These are phyloP conservation scores for Neurospora sp. DNA, from an alignment of 495 filamentous ascomycete species.

Conservation along the genomic window DNA sequence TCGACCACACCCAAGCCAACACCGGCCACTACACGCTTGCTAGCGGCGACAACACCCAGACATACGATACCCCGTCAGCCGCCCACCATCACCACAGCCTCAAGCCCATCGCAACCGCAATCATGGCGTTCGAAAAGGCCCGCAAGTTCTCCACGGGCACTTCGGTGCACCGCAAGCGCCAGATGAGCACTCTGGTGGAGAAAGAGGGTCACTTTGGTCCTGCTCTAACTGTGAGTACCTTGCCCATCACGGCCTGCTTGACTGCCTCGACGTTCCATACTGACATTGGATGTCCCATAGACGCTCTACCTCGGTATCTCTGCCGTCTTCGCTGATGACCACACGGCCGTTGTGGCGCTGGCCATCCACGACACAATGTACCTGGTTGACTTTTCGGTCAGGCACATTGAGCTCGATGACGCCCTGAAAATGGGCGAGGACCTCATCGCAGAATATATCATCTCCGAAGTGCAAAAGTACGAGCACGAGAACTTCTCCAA, in stretches of 20 bases:
- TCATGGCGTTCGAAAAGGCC: constrained; percentile 29
- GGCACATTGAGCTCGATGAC: constrained; percentile 34
- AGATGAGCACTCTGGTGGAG: constrained; percentile 32
- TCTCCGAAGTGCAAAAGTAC: constrained; percentile 44
- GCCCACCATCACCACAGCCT: constrained; percentile 9
- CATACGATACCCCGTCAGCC: not conserved
- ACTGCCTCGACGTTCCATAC: not conserved
- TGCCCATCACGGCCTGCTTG: not conserved
- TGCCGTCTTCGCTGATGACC: constrained; percentile 36
- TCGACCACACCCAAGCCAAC: not conserved
- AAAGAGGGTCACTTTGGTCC: constrained; percentile 36
- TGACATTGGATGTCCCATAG: constrained; percentile 28
- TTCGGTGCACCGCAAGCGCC: constrained; percentile 34
- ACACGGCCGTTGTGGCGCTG: constrained; percentile 48
- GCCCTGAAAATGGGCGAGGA: constrained; percentile 27
- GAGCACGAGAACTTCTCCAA: constrained; percentile 55
- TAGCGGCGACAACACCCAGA: not conserved
- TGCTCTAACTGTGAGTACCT: constrained; percentile 30
- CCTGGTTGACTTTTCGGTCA: constrained; percentile 62
- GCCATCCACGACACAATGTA: constrained; percentile 73
- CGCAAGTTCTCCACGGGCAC: constrained; percentile 33
- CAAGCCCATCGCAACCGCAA: constrained; percentile 13
- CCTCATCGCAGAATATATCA: constrained; percentile 43
- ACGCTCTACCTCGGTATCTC: constrained; percentile 57
- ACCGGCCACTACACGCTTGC: not conserved